These are phyloP conservation scores for Moringa oleifera DNA, from an alignment of 345 rosid species.

Conservation along the genomic window DNA sequence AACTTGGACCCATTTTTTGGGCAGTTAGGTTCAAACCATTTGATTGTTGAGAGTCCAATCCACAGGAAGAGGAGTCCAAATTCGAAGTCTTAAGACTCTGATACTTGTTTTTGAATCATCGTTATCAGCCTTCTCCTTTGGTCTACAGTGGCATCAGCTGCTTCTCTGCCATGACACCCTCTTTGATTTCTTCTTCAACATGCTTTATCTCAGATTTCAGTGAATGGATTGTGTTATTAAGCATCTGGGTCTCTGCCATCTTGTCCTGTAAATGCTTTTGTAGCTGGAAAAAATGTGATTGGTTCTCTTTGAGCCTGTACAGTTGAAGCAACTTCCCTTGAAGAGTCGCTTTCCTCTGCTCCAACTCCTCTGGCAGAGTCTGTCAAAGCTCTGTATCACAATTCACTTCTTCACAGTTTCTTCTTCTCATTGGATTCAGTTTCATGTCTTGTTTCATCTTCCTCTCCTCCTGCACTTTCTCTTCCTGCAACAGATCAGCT, in stretches of 20 bases:
- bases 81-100: conserved; percentile 6
- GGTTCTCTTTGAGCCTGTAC: conserved; percentile 17
- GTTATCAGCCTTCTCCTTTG: conserved; percentile 13
- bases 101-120: conserved; percentile 26
- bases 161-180: conserved; percentile 10
- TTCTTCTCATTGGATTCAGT: neutral
- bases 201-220: conserved; percentile 18
- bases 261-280: conserved; percentile 17
- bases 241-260: conserved; percentile 17
- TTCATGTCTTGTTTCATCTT: neutral
- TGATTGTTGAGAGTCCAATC: too few species aligned
- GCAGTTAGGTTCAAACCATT: too few species aligned
- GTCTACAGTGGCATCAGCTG: neutral
- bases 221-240: conserved; percentile 9
- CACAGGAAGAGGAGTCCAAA: too few species aligned
- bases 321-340: conserved; percentile 25
- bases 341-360: conserved; percentile 13
- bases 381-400: neutral
- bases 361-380: conserved; percentile 15
- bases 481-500: neutral
- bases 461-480: neutral
- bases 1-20: too few species aligned
- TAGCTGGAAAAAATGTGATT: conserved; percentile 14
- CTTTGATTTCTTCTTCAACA: conserved; percentile 17
- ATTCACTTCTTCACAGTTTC: neutral